phyloP scores from a whole-genome alignment of 306 rosid genomes.

The Herpetospermum pedunculosum region DNA sequence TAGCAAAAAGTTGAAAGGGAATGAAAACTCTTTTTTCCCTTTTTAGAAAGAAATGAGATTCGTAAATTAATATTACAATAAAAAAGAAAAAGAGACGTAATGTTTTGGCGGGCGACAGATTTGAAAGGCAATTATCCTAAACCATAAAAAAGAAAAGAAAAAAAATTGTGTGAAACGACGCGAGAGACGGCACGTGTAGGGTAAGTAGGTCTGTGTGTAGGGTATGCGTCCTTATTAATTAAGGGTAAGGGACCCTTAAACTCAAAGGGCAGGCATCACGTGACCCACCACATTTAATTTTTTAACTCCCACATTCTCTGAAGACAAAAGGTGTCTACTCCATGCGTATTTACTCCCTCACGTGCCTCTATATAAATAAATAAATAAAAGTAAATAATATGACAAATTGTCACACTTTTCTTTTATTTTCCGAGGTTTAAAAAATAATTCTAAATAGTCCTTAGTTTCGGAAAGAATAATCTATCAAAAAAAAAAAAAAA shows the following conservation, averaged over 20 bases:
- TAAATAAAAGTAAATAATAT: too few species aligned
- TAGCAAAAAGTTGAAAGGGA: neutral
- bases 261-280: neutral
- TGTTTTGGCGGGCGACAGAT: neutral
- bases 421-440: too few species aligned
- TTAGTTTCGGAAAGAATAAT: too few species aligned
- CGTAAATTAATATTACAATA: neutral
- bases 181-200: neutral
- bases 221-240: neutral
- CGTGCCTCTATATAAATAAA: too few species aligned
- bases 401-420: too few species aligned
- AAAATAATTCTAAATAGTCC: too few species aligned
- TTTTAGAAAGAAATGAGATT: neutral
- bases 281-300: slow-evolving; percentile 3
- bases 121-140: neutral
- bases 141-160: neutral
- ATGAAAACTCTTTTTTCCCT: neutral
- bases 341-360: slow-evolving; percentile 4
- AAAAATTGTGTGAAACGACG: neutral
- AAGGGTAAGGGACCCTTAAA: neutral
- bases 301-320: slow-evolving; percentile 6
- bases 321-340: neutral
- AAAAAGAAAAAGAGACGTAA: neutral
- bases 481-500: too few species aligned
- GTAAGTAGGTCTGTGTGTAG: too few species aligned